These are phyloP conservation scores for Astraeus odoratus DNA, from an alignment of 768 basidiomycete genomes.

Conservation along the genomic window DNA sequence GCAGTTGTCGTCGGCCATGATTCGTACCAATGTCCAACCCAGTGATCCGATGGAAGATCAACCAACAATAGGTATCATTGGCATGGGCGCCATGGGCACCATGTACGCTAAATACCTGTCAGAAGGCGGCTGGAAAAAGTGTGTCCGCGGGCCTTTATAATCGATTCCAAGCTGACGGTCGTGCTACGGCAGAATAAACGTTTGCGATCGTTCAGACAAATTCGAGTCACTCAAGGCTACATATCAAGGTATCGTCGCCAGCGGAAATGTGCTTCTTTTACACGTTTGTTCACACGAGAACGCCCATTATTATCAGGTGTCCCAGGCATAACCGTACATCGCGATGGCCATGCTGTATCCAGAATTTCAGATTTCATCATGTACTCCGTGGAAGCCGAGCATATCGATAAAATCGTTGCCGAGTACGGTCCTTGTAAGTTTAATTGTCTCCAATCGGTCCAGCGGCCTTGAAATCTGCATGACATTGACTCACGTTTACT, in stretches of 20 bases:
- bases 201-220: conserved; percentile 78
- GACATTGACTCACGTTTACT: not conserved
- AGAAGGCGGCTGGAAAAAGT: conserved; percentile 84
- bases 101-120: conserved; percentile 86
- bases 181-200: conserved; percentile 58
- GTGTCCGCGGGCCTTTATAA: conserved; percentile 9
- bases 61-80: conserved; percentile 84
- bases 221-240: conserved; percentile 55
- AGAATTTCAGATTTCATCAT: conserved; percentile 89
- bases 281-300: conserved; percentile 10
- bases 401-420: conserved; percentile 73
- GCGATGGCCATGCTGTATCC: conserved; percentile 84
- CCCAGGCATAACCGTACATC: conserved; percentile 58
- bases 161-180: conserved; percentile 5
- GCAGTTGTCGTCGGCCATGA: conserved; percentile 8
- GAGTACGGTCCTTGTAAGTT: conserved; percentile 86
- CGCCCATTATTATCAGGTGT: conserved; percentile 32
- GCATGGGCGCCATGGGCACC: conserved; percentile 96
- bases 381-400: conserved; percentile 93
- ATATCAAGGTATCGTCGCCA: conserved; percentile 44
- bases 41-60: conserved; percentile 41
- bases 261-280: not conserved
- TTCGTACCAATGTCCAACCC: conserved; percentile 24
- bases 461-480: no score
- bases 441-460: conserved; percentile 1